Base-by-base conservation (phyloP, 2,329 filamentous ascomycete genomes). In the Reticulascus tulasneorum region DNA sequence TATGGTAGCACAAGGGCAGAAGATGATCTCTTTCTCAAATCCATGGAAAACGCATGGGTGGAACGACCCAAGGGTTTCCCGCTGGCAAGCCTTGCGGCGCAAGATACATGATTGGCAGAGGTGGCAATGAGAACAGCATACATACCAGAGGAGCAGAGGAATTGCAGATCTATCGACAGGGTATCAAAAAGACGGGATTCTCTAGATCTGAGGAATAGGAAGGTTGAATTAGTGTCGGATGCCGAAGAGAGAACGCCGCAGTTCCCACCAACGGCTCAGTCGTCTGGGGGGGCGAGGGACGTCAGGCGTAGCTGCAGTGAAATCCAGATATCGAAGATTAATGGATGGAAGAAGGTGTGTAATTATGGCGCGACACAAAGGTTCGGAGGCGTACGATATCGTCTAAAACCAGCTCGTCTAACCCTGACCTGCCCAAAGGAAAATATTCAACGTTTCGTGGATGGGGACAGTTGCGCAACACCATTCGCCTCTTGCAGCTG, bases 321-420 rank as follows among this genome's bases (percentile, higher is more conserved):
- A 20, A 36, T 23, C 13, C 25, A 32, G 28, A 22, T 23, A 13
- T 28, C 28, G 32, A 19, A 30, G 30, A 13, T 12, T 12, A 18
- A n/a, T n/a, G n/a, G n/a, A n/a, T n/a, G n/a, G 24, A 31, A 24
- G 33, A 35, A 37, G 34, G 40, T 39, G 42, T 18, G 21, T 18
- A 21, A 44, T 38, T 44, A 40, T 35, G 38, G 37, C 26, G 42
- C 33, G 38, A 35, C 34, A 29, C 31, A 37, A 33, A 39, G 13
- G 23, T n/a, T n/a, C n/a, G 31, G 29, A 36, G 42, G 37, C 33
- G 38, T 28, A 22, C 29, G 29, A 28, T 25, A 28, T 35, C 53
- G 55, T 63, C 61, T 64, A 64, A 62, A n/a, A 59, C 53, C 58
- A 53, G 54, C 49, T 55, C 56, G 56, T 63, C 60, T 63, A 63